Conservation (phyloP, 805 yeast genomes). For the Tetrapisispora pingtungensis region DNA sequence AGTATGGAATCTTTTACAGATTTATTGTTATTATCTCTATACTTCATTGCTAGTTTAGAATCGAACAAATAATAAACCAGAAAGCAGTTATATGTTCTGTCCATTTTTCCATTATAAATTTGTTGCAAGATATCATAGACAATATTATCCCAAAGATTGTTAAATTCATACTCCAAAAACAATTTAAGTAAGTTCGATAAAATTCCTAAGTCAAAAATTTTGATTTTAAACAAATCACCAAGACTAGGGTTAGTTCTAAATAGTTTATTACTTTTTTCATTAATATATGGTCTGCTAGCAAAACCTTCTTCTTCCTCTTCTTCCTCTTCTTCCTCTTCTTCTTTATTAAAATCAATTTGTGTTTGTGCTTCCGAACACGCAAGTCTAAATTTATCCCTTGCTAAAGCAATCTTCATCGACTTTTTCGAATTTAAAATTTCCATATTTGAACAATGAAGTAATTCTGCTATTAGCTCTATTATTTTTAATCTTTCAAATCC, state of each 20-base stretch:
- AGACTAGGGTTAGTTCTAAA: conserved; percentile 55
- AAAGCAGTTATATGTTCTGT: conserved; percentile 74
- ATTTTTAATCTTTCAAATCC: conserved; percentile 88
- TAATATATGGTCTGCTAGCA: conserved; percentile 28
- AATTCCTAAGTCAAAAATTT: conserved; percentile 63
- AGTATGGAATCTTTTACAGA: background rate
- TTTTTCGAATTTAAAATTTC: conserved; percentile 68
- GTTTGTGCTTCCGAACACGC: conserved; percentile 9
- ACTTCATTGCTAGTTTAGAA: conserved; percentile 7
- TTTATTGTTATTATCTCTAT: background rate
- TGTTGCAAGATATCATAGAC: conserved; percentile 94
- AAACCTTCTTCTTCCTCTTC: conserved; percentile 27
- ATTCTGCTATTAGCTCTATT: conserved; percentile 84
- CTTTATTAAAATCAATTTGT: background rate
- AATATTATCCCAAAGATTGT: conserved; percentile 90
- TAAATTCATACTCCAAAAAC: conserved; percentile 88
- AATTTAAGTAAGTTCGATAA: conserved; percentile 53
- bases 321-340: conserved; percentile 26
- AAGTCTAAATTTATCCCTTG: conserved; percentile 57
- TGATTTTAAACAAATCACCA: conserved; percentile 79
- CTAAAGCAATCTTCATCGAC: conserved; percentile 55
- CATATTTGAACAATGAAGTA: conserved; percentile 93
- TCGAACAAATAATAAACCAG: conserved; percentile 34
- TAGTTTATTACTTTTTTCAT: conserved; percentile 29
- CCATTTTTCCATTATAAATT: conserved; percentile 75